Evolutionary conservation across 2,329 filamentous ascomycete species (phyloP), one percentile per base, ranked within the genome.

Genomic region (Neopestalotiopsis sp.): DNA sequence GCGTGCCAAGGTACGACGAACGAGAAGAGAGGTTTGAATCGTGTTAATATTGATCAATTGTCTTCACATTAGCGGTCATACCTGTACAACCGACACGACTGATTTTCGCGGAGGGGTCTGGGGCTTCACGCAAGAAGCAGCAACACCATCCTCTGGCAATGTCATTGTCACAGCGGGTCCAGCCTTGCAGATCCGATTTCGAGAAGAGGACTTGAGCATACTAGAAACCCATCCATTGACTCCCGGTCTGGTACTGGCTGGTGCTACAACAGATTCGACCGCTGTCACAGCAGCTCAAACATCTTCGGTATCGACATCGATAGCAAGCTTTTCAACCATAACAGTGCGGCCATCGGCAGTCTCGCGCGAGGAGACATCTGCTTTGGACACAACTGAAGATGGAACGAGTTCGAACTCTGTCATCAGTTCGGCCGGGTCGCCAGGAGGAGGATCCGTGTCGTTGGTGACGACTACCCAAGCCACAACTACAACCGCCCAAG

Each of bases 41-140:
- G 4, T 34, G n/a, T 30, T 12, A 38, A n/a, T 20, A 61, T 30
- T 61, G 10, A 61, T 34, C n/a, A 20, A 34, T 61, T 6, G 3
- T 32, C 57, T 10, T 38, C 59, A 17, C 34, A 38, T 65, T 61
- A 80, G 76, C 20, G 81, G 81, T 10, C 77, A 80, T 63, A 74
- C 76, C 3, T 84, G 82, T 70, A 81, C 81, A 2, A 80, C 80
- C 1, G 82, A 84, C 66, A 80, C 78, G 5, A 78, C 80, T 4
- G 80, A 82, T 67, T 82, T 79, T 63, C 77, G 77, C 2, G 81
- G 80, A 7, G 80, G 81, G 34, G 75, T 81, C 63, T 82, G 81
- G 80, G 81, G 80, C 5, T 77, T 78, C 52, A 73, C 72, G 12
- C 71, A 38, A 32, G 67, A 66, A 13, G 72, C 65, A 52, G 69